Evolutionary conservation across 768 basidiomycete species (phyloP).

Genomic region (Chalciporus chontae): DNA sequence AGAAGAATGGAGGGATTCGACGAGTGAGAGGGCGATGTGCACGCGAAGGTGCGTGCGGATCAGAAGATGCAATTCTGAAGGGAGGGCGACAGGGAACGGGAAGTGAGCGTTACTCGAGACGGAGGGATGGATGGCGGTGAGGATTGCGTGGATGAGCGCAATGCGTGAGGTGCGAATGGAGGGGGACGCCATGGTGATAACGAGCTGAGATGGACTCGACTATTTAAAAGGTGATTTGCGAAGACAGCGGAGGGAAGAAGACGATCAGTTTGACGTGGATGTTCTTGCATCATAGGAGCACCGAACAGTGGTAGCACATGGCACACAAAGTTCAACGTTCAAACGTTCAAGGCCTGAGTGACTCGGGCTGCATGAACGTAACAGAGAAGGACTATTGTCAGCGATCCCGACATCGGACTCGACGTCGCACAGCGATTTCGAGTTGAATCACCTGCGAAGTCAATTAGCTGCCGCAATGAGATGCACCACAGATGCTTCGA

Average conservation of each 20-base stretch:
- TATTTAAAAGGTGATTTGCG: slow-evolving; percentile 19
- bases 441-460: slow-evolving; percentile 9
- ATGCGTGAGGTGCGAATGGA: slow-evolving; percentile 38
- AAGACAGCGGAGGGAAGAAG: slow-evolving; percentile 23
- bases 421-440: background rate
- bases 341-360: too few relatives aligned
- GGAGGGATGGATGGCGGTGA: slow-evolving; percentile 47
- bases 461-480: background rate
- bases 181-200: slow-evolving; percentile 14
- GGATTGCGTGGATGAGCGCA: slow-evolving; percentile 49
- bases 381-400: slow-evolving; percentile 11
- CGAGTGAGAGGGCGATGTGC: slow-evolving; percentile 38
- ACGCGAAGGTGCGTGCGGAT: slow-evolving; percentile 48
- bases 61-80: slow-evolving; percentile 50
- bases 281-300: slow-evolving; percentile 1
- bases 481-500: background rate
- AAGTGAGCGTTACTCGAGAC: slow-evolving; percentile 30
- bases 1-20: slow-evolving; percentile 40
- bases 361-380: background rate
- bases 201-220: background rate
- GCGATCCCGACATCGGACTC: slow-evolving; percentile 6
- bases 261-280: slow-evolving; percentile 1
- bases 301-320: background rate
- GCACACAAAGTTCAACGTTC: too few relatives aligned
- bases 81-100: slow-evolving; percentile 32